Evolutionary conservation across 164 flowering plant species (phyloP), one percentile per base, ranked within the genome.

Genomic region (Aristolochia contorta): DNA sequence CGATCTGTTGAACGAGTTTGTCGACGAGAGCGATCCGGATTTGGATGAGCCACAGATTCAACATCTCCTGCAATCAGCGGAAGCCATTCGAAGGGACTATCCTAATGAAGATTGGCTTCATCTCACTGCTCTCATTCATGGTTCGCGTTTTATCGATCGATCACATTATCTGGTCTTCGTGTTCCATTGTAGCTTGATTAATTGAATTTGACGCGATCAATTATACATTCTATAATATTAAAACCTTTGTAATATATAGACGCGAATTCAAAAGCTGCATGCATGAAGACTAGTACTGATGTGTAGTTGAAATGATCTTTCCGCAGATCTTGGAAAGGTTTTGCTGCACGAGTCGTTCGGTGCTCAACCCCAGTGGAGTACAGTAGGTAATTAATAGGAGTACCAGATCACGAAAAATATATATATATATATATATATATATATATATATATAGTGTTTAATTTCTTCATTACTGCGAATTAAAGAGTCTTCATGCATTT

Each of bases 21-120:
- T 74, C 2, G 80, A 77, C 49, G 78, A 77, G 27, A 77, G 76
- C 50, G 80, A 77, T 47, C 81, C 79, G 0, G 81, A 78, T 43
- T 65, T 78, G 8, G 79, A 78, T 30, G 79, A 78, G 33, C 81
- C 81, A 16, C 81, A 78, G 47, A 75, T 78, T 13, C 72, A 78
- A 20, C 79, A 75, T 60, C 72, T 72, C 16, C 72, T 78, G 25
- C 81, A 78, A 48, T 62, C 74, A 0, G 77, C 79, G 12, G 79
- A 78, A 59, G 81, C 81, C 24, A 73, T 78, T 22, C 51, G 74
- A 47, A 72, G 57, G 64, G 81, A 78, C 58, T 75, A 78, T 55
- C 81, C 81, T 4, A 46, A 72, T 59, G 65, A 78, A 61, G 81
- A 75, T 48, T 78, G 81, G 81, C 59, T 78, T 9, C 79, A 78